Evolutionary conservation across 805 yeast species (phyloP), one percentile per base, ranked within the genome.

Genomic region (Candida montana): DNA sequence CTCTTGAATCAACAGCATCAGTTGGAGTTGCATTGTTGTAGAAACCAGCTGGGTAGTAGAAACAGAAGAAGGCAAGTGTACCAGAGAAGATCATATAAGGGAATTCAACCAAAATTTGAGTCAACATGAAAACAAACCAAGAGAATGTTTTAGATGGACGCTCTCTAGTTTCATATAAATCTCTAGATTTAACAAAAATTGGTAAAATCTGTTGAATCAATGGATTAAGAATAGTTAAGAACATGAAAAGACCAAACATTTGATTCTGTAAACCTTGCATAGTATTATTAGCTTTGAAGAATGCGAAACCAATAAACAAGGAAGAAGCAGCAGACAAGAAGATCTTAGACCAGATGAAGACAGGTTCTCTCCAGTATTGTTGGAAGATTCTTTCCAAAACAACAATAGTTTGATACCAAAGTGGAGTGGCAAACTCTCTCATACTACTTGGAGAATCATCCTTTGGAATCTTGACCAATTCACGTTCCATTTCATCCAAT

Each of bases 221-320:
- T 24, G 83, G 79, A 50, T 71, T 71, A 62, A 77, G 71, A 37
- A 74, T 65, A 52, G 75, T 68, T 32, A 77, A 57, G 53, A 78
- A 73, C 88, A 83, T 82, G 66, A 85, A 85, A 33, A 82, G 56
- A 4, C 89, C 70, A 53, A 83, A 76, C 88, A 85, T 79, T 65
- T 83, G 93, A 62, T 86, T 86, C 62, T 88, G 95, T 53, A 86
- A 59, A 57, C 86, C 81, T 63, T 77, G 91, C 39, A 74, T 56
- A 2, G 87, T 70, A 19, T 68, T 73, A 45, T 68, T 67, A 19
- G 91, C 84, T 47, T 79, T 80, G 69, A 75, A 86, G 63, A 83
- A 81, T 3, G 88, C 73, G 61, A 83, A 83, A 40, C 89, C 89
- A 55, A 80, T 79, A 67, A 83, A 82, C 24, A 83, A 52, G n/a